Conservation (phyloP, 345 rosid genomes). For the Pistacia vera region DNA sequence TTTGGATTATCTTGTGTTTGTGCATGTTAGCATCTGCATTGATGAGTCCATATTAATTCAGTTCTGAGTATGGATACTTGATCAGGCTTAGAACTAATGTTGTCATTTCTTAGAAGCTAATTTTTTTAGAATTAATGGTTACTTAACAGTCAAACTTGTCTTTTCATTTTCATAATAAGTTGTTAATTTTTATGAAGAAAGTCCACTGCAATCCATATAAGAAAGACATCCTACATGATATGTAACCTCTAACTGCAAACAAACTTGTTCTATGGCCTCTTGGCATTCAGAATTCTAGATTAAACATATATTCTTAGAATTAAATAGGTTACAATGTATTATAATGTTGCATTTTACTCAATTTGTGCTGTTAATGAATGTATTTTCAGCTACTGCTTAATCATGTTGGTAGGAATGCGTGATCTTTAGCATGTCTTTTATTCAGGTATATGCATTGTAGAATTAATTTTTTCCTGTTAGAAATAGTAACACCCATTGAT, state of each 20-base stretch:
- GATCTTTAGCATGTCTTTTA: too few species aligned
- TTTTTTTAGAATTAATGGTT: too few species aligned
- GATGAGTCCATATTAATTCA: neutral
- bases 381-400: neutral
- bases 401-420: neutral
- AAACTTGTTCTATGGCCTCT: constrained; percentile 2
- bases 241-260: too few species aligned
- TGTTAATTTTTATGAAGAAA: too few species aligned
- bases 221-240: too few species aligned
- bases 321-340: neutral
- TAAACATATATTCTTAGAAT: neutral
- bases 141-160: neutral
- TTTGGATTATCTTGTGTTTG: neutral
- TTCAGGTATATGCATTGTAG: neutral
- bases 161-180: neutral
- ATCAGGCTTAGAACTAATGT: neutral
- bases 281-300: neutral
- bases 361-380: neutral
- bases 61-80: neutral
- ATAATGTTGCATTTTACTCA: neutral
- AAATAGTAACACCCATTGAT: neutral
- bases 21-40: neutral
- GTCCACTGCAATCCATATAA: neutral
- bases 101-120: neutral
- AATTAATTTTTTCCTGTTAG: neutral